Evolutionary conservation across 1,284 basidiomycete genomes (phyloP).

Genomic region (Anthracocystis setariae): DNA sequence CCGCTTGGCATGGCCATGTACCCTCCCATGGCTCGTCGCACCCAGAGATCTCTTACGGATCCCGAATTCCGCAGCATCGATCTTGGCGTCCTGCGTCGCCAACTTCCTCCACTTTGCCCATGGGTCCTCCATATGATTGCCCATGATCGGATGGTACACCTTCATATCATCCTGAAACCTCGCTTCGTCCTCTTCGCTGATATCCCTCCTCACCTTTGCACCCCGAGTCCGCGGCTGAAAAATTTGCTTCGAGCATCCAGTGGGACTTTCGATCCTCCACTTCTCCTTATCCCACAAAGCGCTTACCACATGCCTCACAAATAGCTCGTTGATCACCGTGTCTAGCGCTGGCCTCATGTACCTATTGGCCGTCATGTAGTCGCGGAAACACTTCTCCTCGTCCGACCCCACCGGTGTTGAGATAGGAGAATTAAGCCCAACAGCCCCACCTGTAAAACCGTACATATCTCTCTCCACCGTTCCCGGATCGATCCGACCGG

Average conservation of each 20-base stretch:
- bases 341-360: background rate
- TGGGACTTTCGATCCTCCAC: constrained; percentile 8
- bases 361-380: background rate
- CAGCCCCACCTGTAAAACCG: no score
- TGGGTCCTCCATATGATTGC: constrained; percentile 22
- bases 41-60: constrained; percentile 11
- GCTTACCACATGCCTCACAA: constrained; percentile 14
- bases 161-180: constrained; percentile 17
- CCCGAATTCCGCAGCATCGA: background rate
- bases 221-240: background rate
- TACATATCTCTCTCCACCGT: background rate
- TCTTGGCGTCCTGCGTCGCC: background rate
- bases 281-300: background rate
- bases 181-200: constrained; percentile 4
- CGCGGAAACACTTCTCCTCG: constrained; percentile 6
- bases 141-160: constrained; percentile 21
- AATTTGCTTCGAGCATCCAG: constrained; percentile 4
- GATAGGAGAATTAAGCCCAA: no score
- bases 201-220: background rate
- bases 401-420: background rate
- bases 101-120: constrained; percentile 10
- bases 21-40: background rate
- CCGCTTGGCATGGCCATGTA: constrained; percentile 6
- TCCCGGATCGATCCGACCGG: background rate
- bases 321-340: constrained; percentile 34